Conservation (phyloP, 257 asterid species). For the Thymus mandschuricus region DNA sequence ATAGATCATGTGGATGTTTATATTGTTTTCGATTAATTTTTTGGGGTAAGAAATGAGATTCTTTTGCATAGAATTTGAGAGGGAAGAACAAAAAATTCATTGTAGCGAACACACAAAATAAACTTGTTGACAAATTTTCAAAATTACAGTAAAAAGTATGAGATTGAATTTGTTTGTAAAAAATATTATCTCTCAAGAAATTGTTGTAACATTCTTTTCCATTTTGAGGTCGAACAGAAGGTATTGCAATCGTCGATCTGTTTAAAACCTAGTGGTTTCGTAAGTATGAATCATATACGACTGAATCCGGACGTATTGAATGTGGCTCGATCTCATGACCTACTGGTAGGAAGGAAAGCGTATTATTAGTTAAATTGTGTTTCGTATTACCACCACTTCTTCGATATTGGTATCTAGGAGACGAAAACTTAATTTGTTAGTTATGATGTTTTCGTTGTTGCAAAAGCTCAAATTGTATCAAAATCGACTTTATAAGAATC, state of each 20-base stretch:
- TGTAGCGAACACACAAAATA: constrained; percentile 20
- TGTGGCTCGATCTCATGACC: too few species aligned
- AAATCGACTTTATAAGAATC: too few species aligned
- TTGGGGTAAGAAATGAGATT: constrained; percentile 30
- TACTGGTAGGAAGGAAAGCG: too few species aligned
- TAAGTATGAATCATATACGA: too few species aligned
- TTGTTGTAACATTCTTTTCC: not conserved
- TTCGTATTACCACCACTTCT: too few species aligned
- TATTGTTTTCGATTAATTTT: constrained; percentile 12
- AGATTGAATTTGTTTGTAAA: not conserved
- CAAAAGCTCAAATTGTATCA: not conserved
- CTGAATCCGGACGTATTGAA: too few species aligned
- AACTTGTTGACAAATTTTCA: not conserved
- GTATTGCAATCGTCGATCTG: too few species aligned
- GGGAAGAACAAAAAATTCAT: constrained; percentile 44
- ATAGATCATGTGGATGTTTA: constrained; percentile 1
- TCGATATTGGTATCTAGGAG: not conserved
- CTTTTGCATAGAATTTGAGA: constrained; percentile 40
- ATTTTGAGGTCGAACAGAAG: too few species aligned
- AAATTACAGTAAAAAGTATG: not conserved
- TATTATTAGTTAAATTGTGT: too few species aligned
- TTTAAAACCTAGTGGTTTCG: too few species aligned
- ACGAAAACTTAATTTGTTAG: not conserved
- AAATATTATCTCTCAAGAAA: not conserved
- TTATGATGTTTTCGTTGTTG: not conserved